Base-by-base conservation (phyloP, 2,329 filamentous ascomycete genomes). In the Botrytis elliptica region DNA sequence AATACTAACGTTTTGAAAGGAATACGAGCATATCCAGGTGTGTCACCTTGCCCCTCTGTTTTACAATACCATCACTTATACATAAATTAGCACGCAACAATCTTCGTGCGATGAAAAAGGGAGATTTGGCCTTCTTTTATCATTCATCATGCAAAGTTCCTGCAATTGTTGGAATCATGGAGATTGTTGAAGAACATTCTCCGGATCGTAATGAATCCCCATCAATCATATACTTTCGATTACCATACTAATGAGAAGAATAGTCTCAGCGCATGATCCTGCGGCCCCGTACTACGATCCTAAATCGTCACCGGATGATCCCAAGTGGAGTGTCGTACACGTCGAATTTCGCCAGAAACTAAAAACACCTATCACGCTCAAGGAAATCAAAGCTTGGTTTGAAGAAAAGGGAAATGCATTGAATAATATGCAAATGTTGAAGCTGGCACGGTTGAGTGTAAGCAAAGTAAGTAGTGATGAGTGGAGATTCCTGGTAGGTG, bases 91-190 rank as follows among this genome's bases (percentile, higher is more conserved):
- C 95, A 10, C 90, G 93, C 40, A 98, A 98, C 80, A 94, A 98
- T 81, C 91, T 99, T 84, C 89, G 93, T 44, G 89, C 90, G 14
- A 99, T 99, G 96, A 94, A 93, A 79, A 90, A 91, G 73, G 95
- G 95, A 69, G 96, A 99, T 80, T 86, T 95, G 46, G 95, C 94
- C 40, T 98, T 99, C 84, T 98, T 99, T 84, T 98, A 98, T 81
- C 95, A 98, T 83, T 97, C 93, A 65, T 97, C 96, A 79, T 96
- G 93, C 83, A 97, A 97, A 81, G 88, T 91, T 38, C 94, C 95
- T 0, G 95, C 93, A 3, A 94, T 98, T 66, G 94, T 91, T 1
- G 95, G 95, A 2, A 89, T 91, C 29, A 95, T 97, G 92, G 92
- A 96, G 79, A 92, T 99, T 76, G 94, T 97, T 25, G 87, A 89